These are phyloP conservation scores for Cyclocybe aegerita DNA, from an alignment of 768 basidiomycete genomes.

Conservation along the genomic window DNA sequence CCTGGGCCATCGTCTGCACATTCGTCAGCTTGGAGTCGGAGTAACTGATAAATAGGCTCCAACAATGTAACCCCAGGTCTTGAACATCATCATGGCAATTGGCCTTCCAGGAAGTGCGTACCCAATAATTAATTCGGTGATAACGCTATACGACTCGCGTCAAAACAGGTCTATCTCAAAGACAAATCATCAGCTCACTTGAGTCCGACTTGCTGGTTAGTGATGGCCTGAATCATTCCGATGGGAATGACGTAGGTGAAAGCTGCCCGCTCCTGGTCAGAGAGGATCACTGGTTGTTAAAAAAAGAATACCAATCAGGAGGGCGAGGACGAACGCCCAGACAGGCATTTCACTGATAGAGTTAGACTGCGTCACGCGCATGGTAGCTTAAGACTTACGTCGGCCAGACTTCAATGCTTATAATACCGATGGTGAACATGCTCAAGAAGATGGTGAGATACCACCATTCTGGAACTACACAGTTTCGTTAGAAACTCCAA, in stretches of 20 bases:
- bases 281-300: too few species aligned
- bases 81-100: constrained; percentile 73
- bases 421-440: constrained; percentile 65
- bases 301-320: constrained; percentile 55
- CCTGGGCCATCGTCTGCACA: constrained; percentile 52
- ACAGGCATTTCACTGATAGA: constrained; percentile 41
- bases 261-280: constrained; percentile 25
- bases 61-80: constrained; percentile 55
- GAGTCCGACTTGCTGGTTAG: constrained; percentile 72
- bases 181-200: constrained; percentile 29
- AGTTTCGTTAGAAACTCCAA: background rate
- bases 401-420: constrained; percentile 68
- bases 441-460: constrained; percentile 60
- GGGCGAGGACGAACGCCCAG: constrained; percentile 57
- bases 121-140: constrained; percentile 78
- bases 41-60: constrained; percentile 2
- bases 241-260: constrained; percentile 71
- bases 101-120: constrained; percentile 72
- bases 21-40: background rate
- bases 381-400: constrained; percentile 41
- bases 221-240: constrained; percentile 63
- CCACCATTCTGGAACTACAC: constrained; percentile 76
- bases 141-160: constrained; percentile 42
- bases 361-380: constrained; percentile 25
- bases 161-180: background rate